Percentiles rank a stretch among this genome's conserved stretches.
phyloP scores from a whole-genome alignment of 345 rosid species.

The Salix caprea region DNA sequence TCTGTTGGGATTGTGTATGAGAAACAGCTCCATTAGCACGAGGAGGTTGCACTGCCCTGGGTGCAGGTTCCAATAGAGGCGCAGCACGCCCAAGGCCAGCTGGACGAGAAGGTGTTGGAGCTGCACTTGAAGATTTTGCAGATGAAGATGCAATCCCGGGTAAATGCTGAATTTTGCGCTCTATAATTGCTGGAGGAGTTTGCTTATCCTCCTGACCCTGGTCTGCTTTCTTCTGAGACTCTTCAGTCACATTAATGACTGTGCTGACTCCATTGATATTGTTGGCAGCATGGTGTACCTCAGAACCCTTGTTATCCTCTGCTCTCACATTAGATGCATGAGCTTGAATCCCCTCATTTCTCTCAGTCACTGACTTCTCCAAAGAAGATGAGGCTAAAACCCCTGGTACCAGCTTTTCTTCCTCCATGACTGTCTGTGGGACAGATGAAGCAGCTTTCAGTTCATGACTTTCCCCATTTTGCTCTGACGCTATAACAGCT shows the following conservation, averaged over 20 bases:
- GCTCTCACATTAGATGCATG: conserved; percentile 14
- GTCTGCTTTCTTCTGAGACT: conserved; percentile 23
- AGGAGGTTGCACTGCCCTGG: conserved; percentile 60
- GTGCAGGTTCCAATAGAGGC: conserved; percentile 71
- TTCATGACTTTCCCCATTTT: background rate
- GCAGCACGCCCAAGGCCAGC: conserved; percentile 93
- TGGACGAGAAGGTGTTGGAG: conserved; percentile 48
- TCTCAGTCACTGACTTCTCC: conserved; percentile 26
- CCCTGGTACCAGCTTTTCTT: conserved; percentile 18
- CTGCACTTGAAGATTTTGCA: conserved; percentile 39
- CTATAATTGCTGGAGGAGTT: conserved; percentile 22
- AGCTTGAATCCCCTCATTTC: conserved; percentile 23
- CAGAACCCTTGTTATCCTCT: conserved; percentile 23
- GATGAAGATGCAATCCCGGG: conserved; percentile 33
- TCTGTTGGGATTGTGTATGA: conserved; percentile 54
- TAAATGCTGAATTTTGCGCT: conserved; percentile 20
- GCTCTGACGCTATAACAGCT: conserved; percentile 2
- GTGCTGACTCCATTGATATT: conserved; percentile 25
- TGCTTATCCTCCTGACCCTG: conserved; percentile 25
- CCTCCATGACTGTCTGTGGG: conserved; percentile 1
- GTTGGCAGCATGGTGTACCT: conserved; percentile 20
- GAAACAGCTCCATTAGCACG: conserved; percentile 73
- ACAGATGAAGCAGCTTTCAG: conserved; percentile 14
- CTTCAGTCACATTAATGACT: conserved; percentile 22
- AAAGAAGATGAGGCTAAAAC: conserved; percentile 15